These are phyloP conservation scores for Coleophoma eucalyptorum DNA, from an alignment of 2,329 filamentous ascomycete species.

Conservation along the genomic window DNA sequence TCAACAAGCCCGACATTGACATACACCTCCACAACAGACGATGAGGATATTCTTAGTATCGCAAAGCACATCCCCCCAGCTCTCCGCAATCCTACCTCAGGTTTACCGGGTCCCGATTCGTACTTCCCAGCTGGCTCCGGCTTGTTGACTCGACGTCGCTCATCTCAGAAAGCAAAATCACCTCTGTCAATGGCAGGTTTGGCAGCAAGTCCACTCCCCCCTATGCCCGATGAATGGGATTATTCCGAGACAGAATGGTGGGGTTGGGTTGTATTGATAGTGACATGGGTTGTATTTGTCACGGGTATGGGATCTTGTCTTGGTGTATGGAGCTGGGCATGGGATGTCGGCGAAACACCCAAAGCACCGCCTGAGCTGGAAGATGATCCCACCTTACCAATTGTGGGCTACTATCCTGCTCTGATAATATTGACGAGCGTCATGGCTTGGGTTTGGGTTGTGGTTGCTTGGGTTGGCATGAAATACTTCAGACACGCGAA, in stretches of 20 bases:
- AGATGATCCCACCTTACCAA: slow-evolving; percentile 90
- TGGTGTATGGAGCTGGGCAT: slow-evolving; percentile 97
- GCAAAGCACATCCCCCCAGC: slow-evolving; percentile 40
- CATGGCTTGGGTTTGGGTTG: slow-evolving; percentile 99
- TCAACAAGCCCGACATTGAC: slow-evolving; percentile 52
- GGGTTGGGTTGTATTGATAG: slow-evolving; percentile 89
- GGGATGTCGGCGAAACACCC: slow-evolving; percentile 95
- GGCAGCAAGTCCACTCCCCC: slow-evolving; percentile 40
- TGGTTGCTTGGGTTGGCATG: slow-evolving; percentile 97
- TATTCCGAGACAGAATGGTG: slow-evolving; percentile 96
- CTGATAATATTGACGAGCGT: slow-evolving; percentile 89
- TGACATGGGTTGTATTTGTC: slow-evolving; percentile 95
- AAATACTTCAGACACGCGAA: slow-evolving; percentile 99
- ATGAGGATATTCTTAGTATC: slow-evolving; percentile 73
- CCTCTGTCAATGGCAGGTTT: slow-evolving; percentile 54
- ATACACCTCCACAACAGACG: slow-evolving; percentile 75
- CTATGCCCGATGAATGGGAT: slow-evolving; percentile 63
- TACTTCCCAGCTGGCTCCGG: slow-evolving; percentile 49
- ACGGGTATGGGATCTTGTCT: slow-evolving; percentile 95
- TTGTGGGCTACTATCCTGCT: slow-evolving; percentile 95
- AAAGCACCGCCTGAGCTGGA: slow-evolving; percentile 94
- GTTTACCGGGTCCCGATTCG: slow-evolving; percentile 58
- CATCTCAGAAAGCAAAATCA: slow-evolving; percentile 43
- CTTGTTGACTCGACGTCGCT: slow-evolving; percentile 26
- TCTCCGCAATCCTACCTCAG: slow-evolving; percentile 31